Evolutionary conservation across 2,329 filamentous ascomycete species (phyloP).

Genomic region (Huntiella savannae): DNA sequence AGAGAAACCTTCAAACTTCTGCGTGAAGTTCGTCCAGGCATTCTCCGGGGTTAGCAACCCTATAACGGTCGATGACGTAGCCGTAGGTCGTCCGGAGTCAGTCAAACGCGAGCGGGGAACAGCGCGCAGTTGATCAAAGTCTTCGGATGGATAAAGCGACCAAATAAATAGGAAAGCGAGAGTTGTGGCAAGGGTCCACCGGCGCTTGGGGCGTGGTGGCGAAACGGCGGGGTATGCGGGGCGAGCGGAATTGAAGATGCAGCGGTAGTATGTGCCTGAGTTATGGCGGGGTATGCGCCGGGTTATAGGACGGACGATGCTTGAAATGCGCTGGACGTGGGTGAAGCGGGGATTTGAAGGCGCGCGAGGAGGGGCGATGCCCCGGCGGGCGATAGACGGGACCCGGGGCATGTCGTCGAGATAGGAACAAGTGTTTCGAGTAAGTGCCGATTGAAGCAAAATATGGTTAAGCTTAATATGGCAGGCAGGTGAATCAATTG

Average conservation of each 20-base stretch:
- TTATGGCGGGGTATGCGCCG: neutral
- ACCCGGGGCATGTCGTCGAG: constrained; percentile 6
- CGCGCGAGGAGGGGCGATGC: neutral
- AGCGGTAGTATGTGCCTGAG: constrained; percentile 8
- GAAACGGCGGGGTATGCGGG: neutral
- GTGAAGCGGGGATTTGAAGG: neutral
- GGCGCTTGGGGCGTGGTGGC: neutral
- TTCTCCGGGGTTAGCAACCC: constrained; percentile 13
- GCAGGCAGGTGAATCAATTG: no score
- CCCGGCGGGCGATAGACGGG: constrained; percentile 5
- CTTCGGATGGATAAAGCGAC: constrained; percentile 26
- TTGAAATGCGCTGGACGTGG: neutral
- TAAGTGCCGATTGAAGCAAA: neutral
- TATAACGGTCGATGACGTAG: neutral
- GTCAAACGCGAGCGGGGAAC: neutral
- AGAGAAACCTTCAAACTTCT: constrained; percentile 33
- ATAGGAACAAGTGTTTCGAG: neutral
- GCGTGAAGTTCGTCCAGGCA: constrained; percentile 30
- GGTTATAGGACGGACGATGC: neutral
- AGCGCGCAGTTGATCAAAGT: constrained; percentile 17
- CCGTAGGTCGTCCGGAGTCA: neutral
- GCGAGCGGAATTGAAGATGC: constrained; percentile 8
- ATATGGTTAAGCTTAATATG: no score
- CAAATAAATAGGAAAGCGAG: constrained; percentile 21
- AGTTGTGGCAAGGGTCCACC: neutral